phyloP scores from a whole-genome alignment of 1,139 yeast species.

The Arxiozyma heterogenica region DNA sequence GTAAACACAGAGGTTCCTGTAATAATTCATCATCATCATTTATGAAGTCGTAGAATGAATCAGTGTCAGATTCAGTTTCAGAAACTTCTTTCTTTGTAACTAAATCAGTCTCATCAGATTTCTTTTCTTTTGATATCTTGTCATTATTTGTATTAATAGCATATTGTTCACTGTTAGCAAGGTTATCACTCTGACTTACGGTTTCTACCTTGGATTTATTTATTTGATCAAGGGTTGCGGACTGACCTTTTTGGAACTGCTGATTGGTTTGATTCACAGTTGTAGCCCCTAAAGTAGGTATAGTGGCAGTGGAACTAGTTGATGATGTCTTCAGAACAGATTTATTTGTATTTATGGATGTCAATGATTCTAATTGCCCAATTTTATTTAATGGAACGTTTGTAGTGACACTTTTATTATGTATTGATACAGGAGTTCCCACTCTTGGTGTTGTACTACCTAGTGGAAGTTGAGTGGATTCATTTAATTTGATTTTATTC shows the following conservation, averaged over 20 bases:
- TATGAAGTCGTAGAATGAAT: slow-evolving; percentile 14
- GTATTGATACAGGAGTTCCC: slow-evolving; percentile 12
- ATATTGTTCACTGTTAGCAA: not conserved
- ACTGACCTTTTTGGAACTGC: slow-evolving; percentile 13
- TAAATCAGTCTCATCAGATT: not conserved
- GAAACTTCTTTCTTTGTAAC: slow-evolving; percentile 21
- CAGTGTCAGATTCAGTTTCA: slow-evolving; percentile 12
- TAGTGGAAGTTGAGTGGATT: slow-evolving; percentile 9
- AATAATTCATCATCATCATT: slow-evolving; percentile 25
- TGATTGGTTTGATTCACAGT: slow-evolving; percentile 21
- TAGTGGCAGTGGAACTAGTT: slow-evolving; percentile 17
- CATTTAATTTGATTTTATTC: not conserved
- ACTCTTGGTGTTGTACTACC: slow-evolving; percentile 15
- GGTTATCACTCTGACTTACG: not conserved
- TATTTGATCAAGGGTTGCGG: slow-evolving; percentile 2
- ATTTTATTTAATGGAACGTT: not conserved
- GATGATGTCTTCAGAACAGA: slow-evolving; percentile 8
- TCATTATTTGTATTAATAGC: not conserved
- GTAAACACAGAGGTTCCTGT: slow-evolving; percentile 20
- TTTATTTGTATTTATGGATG: not conserved
- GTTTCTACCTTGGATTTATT: not conserved
- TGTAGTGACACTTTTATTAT: not conserved
- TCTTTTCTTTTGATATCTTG: not conserved
- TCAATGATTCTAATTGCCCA: slow-evolving; percentile 2
- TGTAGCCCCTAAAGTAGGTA: slow-evolving; percentile 24